Base-by-base conservation (phyloP, 352 stramenopile species). In the Phytophthora citrophthora region DNA sequence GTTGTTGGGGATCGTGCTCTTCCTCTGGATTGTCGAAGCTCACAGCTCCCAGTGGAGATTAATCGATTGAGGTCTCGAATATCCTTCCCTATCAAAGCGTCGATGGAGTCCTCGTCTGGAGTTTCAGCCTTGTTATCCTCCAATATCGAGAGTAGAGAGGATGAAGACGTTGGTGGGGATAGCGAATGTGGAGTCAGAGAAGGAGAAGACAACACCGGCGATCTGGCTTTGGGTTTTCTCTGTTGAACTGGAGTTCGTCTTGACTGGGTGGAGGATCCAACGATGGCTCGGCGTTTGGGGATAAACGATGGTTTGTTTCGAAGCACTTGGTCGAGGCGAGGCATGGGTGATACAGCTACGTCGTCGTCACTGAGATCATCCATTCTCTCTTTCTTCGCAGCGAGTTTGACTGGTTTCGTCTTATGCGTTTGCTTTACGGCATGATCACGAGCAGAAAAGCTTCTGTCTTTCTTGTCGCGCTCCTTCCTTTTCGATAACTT, bases 31-130 rank as follows among this genome's bases (percentile, higher is more conserved):
- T 34, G 41, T 6, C 29, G 12, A 11, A 18, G 46, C 3, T 43
- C 72, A 54, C 29, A 50, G 26, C 45, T 77, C 53, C 57, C 54
- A 7, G 63, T 68, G 6, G 62, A 72, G 13, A 90, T 75, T 15
- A 90, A 57, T 0, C 66, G 51, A 27, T 79, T 74, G 0, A 90
- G 59, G 5, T 85, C 47, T 1, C 57, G 41, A 3, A 90, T 71
- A n/a, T 88, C 81, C 6, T 74, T 66, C 10, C 53, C 63, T 32
- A 90, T 81, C 13, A 87, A 63, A 11, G 72, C 60, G 50, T 86
- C 75, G n/a, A 87, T 74, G 4, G 75, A 86, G 11, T 72, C 60
- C 8, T 83, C 61, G 4, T 67, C 63, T 0, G 63, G 43, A 8
- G 46, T 54, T 20, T 39, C 39, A 11, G 47, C 29, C 2, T 43